Percentiles rank a stretch among this genome's conserved stretches.
Evolutionary conservation across 345 rosid genomes (phyloP).

Genomic region (Linum trigynum): DNA sequence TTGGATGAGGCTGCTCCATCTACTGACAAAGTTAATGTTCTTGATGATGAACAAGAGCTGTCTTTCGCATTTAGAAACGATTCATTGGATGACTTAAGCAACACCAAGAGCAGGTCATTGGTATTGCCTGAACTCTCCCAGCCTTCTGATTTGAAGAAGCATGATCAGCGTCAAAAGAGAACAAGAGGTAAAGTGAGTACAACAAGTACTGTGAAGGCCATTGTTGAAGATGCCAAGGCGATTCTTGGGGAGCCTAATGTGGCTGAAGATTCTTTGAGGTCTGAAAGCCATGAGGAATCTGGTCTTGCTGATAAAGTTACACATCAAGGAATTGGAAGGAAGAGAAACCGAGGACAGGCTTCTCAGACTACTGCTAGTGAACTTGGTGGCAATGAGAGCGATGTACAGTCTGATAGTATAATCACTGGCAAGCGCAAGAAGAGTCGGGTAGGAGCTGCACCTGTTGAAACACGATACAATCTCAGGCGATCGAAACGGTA

Average conservation of each 20-base stretch:
- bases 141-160: slow-evolving; percentile 35
- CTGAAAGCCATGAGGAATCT: slow-evolving; percentile 50
- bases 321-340: slow-evolving; percentile 40
- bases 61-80: slow-evolving; percentile 31
- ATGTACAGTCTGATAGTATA: slow-evolving; percentile 58
- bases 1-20: slow-evolving; percentile 21
- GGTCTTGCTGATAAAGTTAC: slow-evolving; percentile 37
- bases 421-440: slow-evolving; percentile 46
- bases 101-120: slow-evolving; percentile 33
- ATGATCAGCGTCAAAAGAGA: slow-evolving; percentile 32
- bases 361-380: slow-evolving; percentile 48
- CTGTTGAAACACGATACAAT: slow-evolving; percentile 50
- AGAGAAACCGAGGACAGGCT: slow-evolving; percentile 48
- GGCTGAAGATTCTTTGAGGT: slow-evolving; percentile 40
- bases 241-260: slow-evolving; percentile 51
- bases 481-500: slow-evolving; percentile 65
- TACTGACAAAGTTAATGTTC: slow-evolving; percentile 17
- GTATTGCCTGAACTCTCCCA: slow-evolving; percentile 42
- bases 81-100: slow-evolving; percentile 44
- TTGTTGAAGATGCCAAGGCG: slow-evolving; percentile 67
- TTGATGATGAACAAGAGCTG: slow-evolving; percentile 32
- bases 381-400: slow-evolving; percentile 55
- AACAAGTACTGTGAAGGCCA: slow-evolving; percentile 66
- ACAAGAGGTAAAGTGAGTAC: slow-evolving; percentile 48
- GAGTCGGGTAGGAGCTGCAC: slow-evolving; percentile 53